Percentiles rank a stretch among this genome's conserved stretches.
Evolutionary conservation across 345 rosid species (phyloP).

Genomic region (Moringa oleifera): DNA sequence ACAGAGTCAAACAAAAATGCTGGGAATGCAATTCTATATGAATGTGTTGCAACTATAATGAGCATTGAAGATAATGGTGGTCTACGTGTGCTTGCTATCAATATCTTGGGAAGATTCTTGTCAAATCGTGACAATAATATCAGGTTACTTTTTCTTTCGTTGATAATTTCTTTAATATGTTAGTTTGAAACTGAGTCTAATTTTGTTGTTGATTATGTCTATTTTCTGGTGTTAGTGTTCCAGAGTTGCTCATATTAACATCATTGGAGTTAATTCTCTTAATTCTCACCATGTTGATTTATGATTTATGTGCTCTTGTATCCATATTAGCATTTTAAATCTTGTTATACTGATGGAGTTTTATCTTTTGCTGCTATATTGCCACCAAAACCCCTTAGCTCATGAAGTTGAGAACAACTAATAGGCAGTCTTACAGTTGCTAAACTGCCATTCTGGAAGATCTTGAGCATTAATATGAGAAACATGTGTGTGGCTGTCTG

Average conservation of each 20-base stretch:
- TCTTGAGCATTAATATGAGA: background rate
- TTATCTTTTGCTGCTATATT: background rate
- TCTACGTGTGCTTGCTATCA: conserved; percentile 97
- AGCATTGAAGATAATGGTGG: conserved; percentile 96
- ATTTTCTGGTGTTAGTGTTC: background rate
- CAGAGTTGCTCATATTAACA: too few species aligned
- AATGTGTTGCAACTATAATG: conserved; percentile 97
- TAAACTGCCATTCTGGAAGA: background rate
- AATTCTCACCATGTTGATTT: too few species aligned
- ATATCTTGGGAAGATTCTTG: conserved; percentile 94
- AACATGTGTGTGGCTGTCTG: too few species aligned
- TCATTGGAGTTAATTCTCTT: too few species aligned
- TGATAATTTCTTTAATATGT: too few species aligned
- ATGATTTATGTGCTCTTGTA: too few species aligned
- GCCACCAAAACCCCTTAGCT: background rate
- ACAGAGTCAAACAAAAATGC: conserved; percentile 98
- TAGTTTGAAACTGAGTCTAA: too few species aligned
- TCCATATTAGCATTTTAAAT: too few species aligned
- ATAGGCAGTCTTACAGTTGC: background rate
- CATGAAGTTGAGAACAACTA: background rate
- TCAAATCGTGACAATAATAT: conserved; percentile 99
- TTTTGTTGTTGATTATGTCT: background rate
- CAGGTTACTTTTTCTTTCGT: conserved; percentile 44
- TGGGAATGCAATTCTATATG: conserved; percentile 97
- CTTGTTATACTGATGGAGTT: background rate